A percentile compares a stretch with the other conserved stretches of the same genome.
These are phyloP conservation scores for Centella asiatica DNA, from an alignment of 129 eudicot species.

Conservation along the genomic window DNA sequence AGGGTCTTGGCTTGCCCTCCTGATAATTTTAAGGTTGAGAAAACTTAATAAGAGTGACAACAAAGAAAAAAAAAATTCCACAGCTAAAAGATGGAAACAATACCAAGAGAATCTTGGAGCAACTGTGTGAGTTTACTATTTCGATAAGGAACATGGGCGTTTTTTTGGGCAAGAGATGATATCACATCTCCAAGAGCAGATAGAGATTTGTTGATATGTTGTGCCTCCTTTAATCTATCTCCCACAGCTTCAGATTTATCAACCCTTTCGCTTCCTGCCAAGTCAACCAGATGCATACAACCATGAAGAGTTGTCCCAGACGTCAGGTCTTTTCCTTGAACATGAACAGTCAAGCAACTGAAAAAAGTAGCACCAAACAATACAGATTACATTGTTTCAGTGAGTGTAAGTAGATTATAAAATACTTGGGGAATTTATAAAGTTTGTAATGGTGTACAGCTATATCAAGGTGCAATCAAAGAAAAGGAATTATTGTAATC, in stretches of 20 bases:
- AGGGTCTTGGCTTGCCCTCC: conserved; percentile 95
- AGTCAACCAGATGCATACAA: conserved; percentile 80
- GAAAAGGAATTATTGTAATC: not conserved
- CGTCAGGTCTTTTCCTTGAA: conserved; percentile 56
- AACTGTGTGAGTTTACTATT: conserved; percentile 82
- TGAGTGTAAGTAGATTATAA: not conserved
- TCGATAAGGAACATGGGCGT: conserved; percentile 61
- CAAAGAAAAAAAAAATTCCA: not conserved
- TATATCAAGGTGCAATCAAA: not conserved
- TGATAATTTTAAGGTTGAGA: conserved; percentile 3
- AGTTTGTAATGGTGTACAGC: not conserved
- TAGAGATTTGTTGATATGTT: conserved; percentile 61
- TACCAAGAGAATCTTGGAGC: conserved; percentile 84
- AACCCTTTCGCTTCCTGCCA: conserved; percentile 86
- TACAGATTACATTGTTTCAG: not conserved
- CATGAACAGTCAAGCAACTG: conserved; percentile 87
- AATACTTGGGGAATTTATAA: not conserved
- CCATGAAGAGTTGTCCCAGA: conserved; percentile 56
- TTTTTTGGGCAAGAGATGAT: conserved; percentile 61
- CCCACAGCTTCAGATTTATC: conserved; percentile 72
- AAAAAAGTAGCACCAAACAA: conserved; percentile 7
- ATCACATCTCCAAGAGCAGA: conserved; percentile 82
- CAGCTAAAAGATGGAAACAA: not conserved
- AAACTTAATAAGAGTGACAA: not conserved
- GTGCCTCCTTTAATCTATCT: conserved; percentile 73